Evolutionary conservation across 2,329 filamentous ascomycete species (phyloP).

Genomic region (Amauroascus niger): DNA sequence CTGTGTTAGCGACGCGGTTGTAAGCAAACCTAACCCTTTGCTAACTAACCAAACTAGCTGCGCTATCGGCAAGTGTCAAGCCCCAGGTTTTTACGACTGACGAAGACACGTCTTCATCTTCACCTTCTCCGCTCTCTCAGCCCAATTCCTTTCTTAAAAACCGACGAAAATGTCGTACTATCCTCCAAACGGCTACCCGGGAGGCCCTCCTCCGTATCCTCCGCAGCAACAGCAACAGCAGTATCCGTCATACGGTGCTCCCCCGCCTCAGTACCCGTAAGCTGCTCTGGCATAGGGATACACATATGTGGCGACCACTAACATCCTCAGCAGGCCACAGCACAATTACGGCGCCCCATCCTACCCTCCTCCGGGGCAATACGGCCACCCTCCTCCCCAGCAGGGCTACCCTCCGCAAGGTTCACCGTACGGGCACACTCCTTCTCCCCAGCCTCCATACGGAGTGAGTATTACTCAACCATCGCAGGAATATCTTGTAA

Average conservation of each 20-base stretch:
- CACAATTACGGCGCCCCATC: slow-evolving; percentile 7
- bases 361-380: slow-evolving; percentile 18
- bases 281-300: not conserved
- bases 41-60: not conserved
- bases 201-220: slow-evolving; percentile 36
- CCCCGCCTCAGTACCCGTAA: slow-evolving; percentile 34
- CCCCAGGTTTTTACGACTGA: not conserved
- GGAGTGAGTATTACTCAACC: slow-evolving; percentile 28
- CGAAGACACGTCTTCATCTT: not conserved
- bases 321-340: not conserved
- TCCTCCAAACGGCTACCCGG: slow-evolving; percentile 46
- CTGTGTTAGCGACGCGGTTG: not conserved
- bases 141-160: not conserved
- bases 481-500: not conserved
- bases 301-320: not conserved
- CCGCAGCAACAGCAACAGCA: slow-evolving; percentile 36
- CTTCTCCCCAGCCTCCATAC: slow-evolving; percentile 36
- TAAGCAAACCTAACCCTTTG: not conserved
- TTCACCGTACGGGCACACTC: slow-evolving; percentile 30
- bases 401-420: slow-evolving; percentile 37
- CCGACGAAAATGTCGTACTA: slow-evolving; percentile 51
- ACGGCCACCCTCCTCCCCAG: slow-evolving; percentile 29
- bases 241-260: slow-evolving; percentile 27
- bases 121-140: not conserved
- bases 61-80: not conserved